Base-by-base conservation (phyloP, 768 basidiomycete genomes). In the Fistulinella prunicolor region DNA sequence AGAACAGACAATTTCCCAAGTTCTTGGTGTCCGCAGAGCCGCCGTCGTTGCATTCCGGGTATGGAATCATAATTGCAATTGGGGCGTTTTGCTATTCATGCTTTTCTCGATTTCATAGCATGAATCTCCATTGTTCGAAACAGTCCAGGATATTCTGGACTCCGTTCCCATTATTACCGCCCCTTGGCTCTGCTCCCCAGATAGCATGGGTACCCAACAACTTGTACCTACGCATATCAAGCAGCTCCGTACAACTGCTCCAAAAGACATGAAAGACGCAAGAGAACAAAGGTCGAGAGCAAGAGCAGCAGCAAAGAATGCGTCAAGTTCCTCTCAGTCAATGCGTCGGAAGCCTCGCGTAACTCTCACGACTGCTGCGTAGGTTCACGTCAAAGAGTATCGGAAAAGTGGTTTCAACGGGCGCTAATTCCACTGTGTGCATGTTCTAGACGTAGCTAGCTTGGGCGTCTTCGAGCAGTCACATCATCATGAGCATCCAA, bases 221-320 rank as follows among this genome's bases (percentile, higher is more conserved):
- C 70, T 84, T 21, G 67, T 86, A 35, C 82, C 85, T 3, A 90
- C 89, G 0, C 85, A 90, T 59, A 75, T 92, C 55, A 94, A 93
- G 60, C 89, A 91, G 54, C 62, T 92, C 19, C 76, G 77, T 16
- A 94, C 92, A 3, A 81, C 83, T 23, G 80, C 83, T 4, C 91
- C 91, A 2, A 83, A 79, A 57, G 86, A 93, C 58, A 86, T 90
- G 78, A 86, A 78, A 59, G 74, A 69, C 26, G 81, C 82, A 26
- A 90, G 85, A 60, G 76, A 80, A 47, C 60, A 69, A 43, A 75
- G 89, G 47, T 61, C 65, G 30, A 69, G 71, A 57, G 81, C 75
- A 17, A 80, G 73, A 51, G 65, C 67, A 12, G 73, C 69, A 29
- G 79, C 80, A 2, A 86, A 53, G 29, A 61, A 49, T 26, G 22